Conservation (phyloP, 2,329 filamentous ascomycete species). For the Periglandula ipomoeae region DNA sequence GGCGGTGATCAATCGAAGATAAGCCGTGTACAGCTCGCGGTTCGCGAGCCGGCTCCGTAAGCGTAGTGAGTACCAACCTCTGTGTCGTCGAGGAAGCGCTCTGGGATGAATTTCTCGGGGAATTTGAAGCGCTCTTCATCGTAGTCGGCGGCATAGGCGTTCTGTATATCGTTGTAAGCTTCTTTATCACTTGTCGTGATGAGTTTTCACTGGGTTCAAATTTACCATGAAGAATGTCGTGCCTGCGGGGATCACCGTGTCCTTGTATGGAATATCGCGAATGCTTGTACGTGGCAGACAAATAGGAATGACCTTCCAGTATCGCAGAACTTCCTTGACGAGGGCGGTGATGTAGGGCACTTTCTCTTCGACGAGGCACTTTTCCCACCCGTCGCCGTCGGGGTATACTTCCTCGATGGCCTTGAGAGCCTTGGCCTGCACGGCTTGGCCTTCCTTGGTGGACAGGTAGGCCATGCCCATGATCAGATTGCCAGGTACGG, state of each 20-base stretch:
- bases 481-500: slow-evolving; percentile 68
- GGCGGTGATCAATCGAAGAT: slow-evolving; percentile 48
- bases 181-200: too few species aligned
- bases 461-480: slow-evolving; percentile 72
- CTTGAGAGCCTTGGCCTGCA: slow-evolving; percentile 59
- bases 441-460: slow-evolving; percentile 55
- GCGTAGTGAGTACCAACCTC: slow-evolving; percentile 50
- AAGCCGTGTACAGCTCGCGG: slow-evolving; percentile 52
- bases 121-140: slow-evolving; percentile 59
- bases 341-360: slow-evolving; percentile 68
- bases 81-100: slow-evolving; percentile 54
- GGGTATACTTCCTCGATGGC: slow-evolving; percentile 67
- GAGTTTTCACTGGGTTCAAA: not conserved
- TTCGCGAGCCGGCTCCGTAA: slow-evolving; percentile 57
- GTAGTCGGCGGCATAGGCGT: slow-evolving; percentile 66
- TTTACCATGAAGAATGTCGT: slow-evolving; percentile 70
- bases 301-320: slow-evolving; percentile 72
- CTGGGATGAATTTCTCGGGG: slow-evolving; percentile 55
- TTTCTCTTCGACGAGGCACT: slow-evolving; percentile 64
- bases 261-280: slow-evolving; percentile 62
- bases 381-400: slow-evolving; percentile 66
- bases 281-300: slow-evolving; percentile 65
- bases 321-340: slow-evolving; percentile 70
- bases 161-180: slow-evolving; percentile 37
- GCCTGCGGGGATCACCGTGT: slow-evolving; percentile 58